Base-by-base conservation (phyloP, 768 basidiomycete genomes). In the Crassisporium funariophilum region DNA sequence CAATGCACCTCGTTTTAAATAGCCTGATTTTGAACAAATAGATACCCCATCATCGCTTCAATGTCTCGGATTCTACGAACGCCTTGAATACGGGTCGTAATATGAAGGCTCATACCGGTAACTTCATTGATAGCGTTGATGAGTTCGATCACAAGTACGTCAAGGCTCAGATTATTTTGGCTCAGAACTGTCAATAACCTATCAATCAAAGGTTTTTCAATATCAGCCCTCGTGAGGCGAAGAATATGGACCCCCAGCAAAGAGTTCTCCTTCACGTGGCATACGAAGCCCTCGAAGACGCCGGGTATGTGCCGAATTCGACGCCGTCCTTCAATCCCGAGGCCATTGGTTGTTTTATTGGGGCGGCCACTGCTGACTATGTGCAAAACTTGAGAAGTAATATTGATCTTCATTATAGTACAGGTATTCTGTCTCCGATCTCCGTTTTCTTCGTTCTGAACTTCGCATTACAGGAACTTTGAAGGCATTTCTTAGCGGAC, bases 171-270 rank as follows among this genome's bases (percentile, higher is more conserved):
- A 27, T 9, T 3, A 33, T 38, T 31, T 12, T 22, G 13, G 11
- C 11, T 17, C 17, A 17, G 35, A 37, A n/a, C 9, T 5, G 3
- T 24, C n/a, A 17, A 29, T 31, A 10, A 40, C 16, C 33, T 21
- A 8, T 16, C 25, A 24, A 12, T 35, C 29, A 5, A 13, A 73
- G 72, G 46, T 86, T 87, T 59, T 90, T 89, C 72, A 80, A 77
- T 33, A 77, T 87, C 35, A 85, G 81, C 31, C 86, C 88, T 2
- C 77, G 87, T 4, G 87, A 89, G 63, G 86, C 88, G 11, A 78
- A 68, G 49, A 79, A 72, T 60, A 88, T 88, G 85, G 84, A 88
- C 56, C 86, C 88, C 5, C 86, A 88, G 53, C 86, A 88, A 52
- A 76, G 87, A 4, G 54, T 89, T 24, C 67, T 89, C 4, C 71